Evolutionary conservation across 495 filamentous ascomycete species (phyloP).

Genomic region (Penicillium canescens): DNA sequence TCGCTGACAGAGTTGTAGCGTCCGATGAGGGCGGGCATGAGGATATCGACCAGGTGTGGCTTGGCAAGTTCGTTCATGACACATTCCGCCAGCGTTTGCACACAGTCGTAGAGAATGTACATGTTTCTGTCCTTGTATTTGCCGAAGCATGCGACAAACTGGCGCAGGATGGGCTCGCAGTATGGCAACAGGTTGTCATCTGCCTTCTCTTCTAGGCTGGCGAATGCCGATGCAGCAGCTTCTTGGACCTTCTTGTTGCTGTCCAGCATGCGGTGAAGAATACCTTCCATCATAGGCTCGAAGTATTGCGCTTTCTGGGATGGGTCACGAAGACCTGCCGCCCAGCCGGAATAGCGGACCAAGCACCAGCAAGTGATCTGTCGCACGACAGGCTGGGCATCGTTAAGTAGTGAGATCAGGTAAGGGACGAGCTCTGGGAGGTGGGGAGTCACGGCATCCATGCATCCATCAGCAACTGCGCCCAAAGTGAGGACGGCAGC

Average conservation of each 20-base stretch:
- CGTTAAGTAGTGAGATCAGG: conserved; percentile 81
- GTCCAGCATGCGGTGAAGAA: conserved; percentile 91
- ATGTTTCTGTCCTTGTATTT: conserved; percentile 99
- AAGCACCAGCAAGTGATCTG: conserved; percentile 99
- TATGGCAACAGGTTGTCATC: conserved; percentile 77
- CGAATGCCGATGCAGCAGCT: conserved; percentile 94
- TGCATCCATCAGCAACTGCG: conserved; percentile 93
- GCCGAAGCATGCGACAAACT: conserved; percentile 88
- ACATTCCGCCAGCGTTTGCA: conserved; percentile 94
- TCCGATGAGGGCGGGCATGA: conserved; percentile 94
- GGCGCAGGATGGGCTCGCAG: conserved; percentile 84
- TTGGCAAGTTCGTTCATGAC: conserved; percentile 76
- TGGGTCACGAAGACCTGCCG: conserved; percentile 68
- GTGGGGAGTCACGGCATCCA: conserved; percentile 85
- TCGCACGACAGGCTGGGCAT: conserved; percentile 86
- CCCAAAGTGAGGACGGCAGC: conserved; percentile 93
- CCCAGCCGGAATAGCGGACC: conserved; percentile 92
- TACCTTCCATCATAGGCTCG: conserved; percentile 96
- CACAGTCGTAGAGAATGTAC: conserved; percentile 98
- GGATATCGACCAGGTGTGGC: conserved; percentile 73
- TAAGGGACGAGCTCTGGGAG: conserved; percentile 90
- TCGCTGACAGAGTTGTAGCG: conserved; percentile 87
- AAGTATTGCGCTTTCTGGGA: conserved; percentile 75
- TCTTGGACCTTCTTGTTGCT: conserved; percentile 98
- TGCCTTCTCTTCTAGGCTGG: conserved; percentile 92